Percentiles rank a stretch among this genome's conserved stretches.
phyloP scores from a whole-genome alignment of 2,329 filamentous ascomycete genomes.

The Cryphonectria parasitica region DNA sequence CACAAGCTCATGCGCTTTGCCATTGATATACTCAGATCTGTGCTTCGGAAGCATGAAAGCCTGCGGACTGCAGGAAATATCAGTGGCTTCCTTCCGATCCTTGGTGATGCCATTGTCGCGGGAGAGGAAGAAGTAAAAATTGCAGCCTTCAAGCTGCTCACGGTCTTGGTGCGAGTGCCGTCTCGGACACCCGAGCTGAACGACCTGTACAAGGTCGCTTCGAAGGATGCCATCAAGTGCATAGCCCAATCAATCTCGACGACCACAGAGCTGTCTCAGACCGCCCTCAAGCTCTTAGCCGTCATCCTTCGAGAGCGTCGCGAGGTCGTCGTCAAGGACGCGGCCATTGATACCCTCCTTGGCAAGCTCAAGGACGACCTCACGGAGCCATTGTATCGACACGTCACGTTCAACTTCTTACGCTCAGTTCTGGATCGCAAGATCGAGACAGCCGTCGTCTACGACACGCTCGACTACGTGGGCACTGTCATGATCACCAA shows the following conservation, averaged over 20 bases:
- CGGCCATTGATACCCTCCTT: slow-evolving; percentile 80
- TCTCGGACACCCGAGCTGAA: slow-evolving; percentile 70
- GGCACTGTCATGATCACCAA: slow-evolving; percentile 95
- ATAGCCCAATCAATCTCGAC: slow-evolving; percentile 79
- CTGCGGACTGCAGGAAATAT: slow-evolving; percentile 81
- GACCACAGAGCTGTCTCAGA: slow-evolving; percentile 82
- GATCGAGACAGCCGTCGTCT: slow-evolving; percentile 83
- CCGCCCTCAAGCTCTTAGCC: slow-evolving; percentile 84
- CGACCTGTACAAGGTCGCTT: slow-evolving; percentile 73
- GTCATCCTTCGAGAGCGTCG: slow-evolving; percentile 81
- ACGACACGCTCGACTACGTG: slow-evolving; percentile 88
- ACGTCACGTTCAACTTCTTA: slow-evolving; percentile 93
- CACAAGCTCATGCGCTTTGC: slow-evolving; percentile 90
- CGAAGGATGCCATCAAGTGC: slow-evolving; percentile 81
- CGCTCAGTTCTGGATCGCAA: slow-evolving; percentile 84
- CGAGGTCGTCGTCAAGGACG: slow-evolving; percentile 76
- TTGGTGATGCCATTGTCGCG: slow-evolving; percentile 83
- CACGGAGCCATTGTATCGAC: slow-evolving; percentile 89
- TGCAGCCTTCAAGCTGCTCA: slow-evolving; percentile 82
- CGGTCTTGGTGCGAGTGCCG: slow-evolving; percentile 82
- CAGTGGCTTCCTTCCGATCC: slow-evolving; percentile 81
- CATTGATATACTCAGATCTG: slow-evolving; percentile 80
- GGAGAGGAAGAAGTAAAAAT: slow-evolving; percentile 93
- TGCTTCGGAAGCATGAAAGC: slow-evolving; percentile 83
- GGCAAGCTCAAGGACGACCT: slow-evolving; percentile 84